These are phyloP conservation scores for Penicillium psychrofluorescens DNA, from an alignment of 495 filamentous ascomycete species.

Conservation along the genomic window DNA sequence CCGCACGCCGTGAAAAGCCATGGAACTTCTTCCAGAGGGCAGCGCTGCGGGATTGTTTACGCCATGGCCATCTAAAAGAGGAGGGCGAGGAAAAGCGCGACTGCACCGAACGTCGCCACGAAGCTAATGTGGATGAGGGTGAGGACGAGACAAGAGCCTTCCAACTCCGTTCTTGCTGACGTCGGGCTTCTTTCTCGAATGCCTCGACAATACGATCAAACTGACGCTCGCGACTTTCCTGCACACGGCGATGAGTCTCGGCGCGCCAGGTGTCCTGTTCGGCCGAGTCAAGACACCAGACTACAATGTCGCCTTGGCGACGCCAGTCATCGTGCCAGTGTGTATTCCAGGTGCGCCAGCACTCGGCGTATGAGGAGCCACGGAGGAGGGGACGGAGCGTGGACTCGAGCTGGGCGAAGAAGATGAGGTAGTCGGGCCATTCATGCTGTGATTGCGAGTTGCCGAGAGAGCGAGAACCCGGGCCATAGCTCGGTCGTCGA, in stretches of 20 bases:
- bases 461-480: neutral
- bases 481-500: slow-evolving; percentile 30
- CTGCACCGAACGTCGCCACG: slow-evolving; percentile 5
- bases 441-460: slow-evolving; percentile 13
- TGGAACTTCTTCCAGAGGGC: slow-evolving; percentile 5
- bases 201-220: slow-evolving; percentile 29
- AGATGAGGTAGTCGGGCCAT: slow-evolving; percentile 58
- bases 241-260: slow-evolving; percentile 10
- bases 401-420: slow-evolving; percentile 56
- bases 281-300: slow-evolving; percentile 54
- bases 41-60: slow-evolving; percentile 4
- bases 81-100: slow-evolving; percentile 5
- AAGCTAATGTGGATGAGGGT: slow-evolving; percentile 1
- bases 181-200: slow-evolving; percentile 16
- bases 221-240: slow-evolving; percentile 25
- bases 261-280: slow-evolving; percentile 30
- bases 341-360: slow-evolving; percentile 71
- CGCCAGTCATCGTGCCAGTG: slow-evolving; percentile 84
- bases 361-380: slow-evolving; percentile 55
- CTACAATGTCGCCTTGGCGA: slow-evolving; percentile 75
- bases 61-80: slow-evolving; percentile 22
- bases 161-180: slow-evolving; percentile 16
- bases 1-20: neutral
- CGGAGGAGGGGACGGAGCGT: slow-evolving; percentile 40
- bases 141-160: slow-evolving; percentile 3